Percentiles rank a stretch among this genome's conserved stretches.
Evolutionary conservation across 2,329 filamentous ascomycete species (phyloP).

Genomic region (Paecilomyces formosus): DNA sequence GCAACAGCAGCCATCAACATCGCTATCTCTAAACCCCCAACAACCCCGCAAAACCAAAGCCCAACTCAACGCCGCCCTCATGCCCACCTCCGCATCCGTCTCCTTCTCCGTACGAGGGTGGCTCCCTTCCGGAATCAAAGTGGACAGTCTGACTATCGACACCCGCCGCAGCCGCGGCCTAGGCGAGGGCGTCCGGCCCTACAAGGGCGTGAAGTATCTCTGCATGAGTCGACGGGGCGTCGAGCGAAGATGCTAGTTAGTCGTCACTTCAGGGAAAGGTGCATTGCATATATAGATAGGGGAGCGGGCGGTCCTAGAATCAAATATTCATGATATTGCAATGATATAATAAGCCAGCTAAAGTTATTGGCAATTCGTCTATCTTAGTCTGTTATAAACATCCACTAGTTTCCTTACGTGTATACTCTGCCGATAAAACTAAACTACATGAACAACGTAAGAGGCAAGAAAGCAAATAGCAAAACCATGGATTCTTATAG

Average conservation of each 20-base stretch:
- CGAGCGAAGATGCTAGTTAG: constrained; percentile 30
- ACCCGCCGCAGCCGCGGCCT: constrained; percentile 77
- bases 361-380: too few species aligned
- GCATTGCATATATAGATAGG: not conserved
- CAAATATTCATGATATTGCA: not conserved
- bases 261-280: not conserved
- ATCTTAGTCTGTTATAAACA: too few species aligned
- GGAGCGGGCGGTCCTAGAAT: not conserved
- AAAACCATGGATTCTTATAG: too few species aligned
- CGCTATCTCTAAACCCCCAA: constrained; percentile 15
- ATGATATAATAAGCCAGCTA: not conserved
- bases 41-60: constrained; percentile 29
- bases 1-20: constrained; percentile 12
- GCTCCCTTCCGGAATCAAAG: constrained; percentile 57
- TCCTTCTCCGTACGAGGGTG: constrained; percentile 58
- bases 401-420: too few species aligned
- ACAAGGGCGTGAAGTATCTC: constrained; percentile 97
- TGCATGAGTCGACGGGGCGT: constrained; percentile 58
- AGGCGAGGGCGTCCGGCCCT: constrained; percentile 82
- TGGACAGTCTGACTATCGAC: constrained; percentile 56
- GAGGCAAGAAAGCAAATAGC: too few species aligned
- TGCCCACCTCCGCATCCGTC: constrained; percentile 70
- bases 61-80: constrained; percentile 65
- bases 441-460: too few species aligned
- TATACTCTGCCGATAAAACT: too few species aligned